Conservation (phyloP, 2,329 filamentous ascomycete species). For the Trichoderma guizhouense region DNA sequence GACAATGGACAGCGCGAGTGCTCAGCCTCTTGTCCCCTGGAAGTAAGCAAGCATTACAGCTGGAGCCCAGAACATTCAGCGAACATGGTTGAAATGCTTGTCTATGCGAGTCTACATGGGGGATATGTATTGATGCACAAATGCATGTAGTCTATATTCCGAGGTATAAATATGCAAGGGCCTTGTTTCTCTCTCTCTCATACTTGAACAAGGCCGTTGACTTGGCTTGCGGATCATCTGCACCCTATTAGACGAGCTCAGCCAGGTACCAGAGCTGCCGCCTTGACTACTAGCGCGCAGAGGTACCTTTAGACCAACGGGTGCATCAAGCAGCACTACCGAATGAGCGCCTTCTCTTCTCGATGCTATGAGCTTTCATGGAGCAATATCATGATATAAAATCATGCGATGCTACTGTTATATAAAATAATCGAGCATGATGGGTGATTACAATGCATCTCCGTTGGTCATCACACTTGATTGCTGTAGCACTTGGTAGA, state of each 20-base stretch:
- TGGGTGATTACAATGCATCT: neutral
- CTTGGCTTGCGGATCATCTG: no score
- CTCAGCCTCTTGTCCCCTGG: conserved; percentile 7
- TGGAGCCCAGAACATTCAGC: neutral
- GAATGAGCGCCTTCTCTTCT: neutral
- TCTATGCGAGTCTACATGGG: neutral
- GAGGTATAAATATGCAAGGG: neutral
- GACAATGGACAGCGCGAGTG: conserved; percentile 5
- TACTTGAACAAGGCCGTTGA: neutral
- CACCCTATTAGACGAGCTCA: neutral
- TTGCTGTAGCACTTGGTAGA: neutral
- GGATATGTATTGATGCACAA: neutral
- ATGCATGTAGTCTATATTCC: neutral
- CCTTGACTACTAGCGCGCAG: neutral
- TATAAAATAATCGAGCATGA: neutral
- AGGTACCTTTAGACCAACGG: neutral
- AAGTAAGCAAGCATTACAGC: neutral
- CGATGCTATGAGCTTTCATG: neutral
- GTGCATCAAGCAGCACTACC: neutral
- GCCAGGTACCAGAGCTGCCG: neutral
- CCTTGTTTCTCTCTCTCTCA: neutral
- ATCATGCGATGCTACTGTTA: neutral
- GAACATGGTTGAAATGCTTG: neutral
- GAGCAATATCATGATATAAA: neutral
- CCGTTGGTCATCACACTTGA: neutral